Conservation (phyloP, 345 rosid species). For the Euphorbia tirucalli region DNA sequence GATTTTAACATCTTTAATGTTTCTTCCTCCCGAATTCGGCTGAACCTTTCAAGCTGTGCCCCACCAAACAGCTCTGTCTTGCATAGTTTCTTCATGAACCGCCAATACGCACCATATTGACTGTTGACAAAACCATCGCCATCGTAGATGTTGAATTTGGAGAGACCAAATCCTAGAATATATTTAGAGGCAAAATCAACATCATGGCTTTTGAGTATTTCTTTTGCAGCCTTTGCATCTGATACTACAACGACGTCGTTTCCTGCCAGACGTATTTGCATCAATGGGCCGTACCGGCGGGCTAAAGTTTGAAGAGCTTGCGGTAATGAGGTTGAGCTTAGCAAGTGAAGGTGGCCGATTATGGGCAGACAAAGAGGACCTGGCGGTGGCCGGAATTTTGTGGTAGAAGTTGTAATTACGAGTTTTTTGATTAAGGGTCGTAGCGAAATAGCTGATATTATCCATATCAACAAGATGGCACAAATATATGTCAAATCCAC, state of each 20-base stretch:
- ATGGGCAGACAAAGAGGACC: slow-evolving; percentile 46
- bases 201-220: slow-evolving; percentile 52
- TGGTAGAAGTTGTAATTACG: no score
- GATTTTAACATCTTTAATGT: slow-evolving; percentile 37
- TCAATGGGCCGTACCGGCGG: slow-evolving; percentile 53
- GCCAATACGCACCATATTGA: slow-evolving; percentile 65
- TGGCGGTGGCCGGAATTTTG: slow-evolving; percentile 28
- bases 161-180: slow-evolving; percentile 41
- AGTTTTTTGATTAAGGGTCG: no score
- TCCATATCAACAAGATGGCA: no score
- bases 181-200: slow-evolving; percentile 50
- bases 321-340: slow-evolving; percentile 39
- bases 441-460: no score
- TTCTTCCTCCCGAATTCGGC: slow-evolving; percentile 51
- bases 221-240: slow-evolving; percentile 39
- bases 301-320: slow-evolving; percentile 50
- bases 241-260: slow-evolving; percentile 44
- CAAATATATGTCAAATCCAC: no score
- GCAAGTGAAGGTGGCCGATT: slow-evolving; percentile 46
- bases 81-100: slow-evolving; percentile 71
- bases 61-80: slow-evolving; percentile 53
- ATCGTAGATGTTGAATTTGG: slow-evolving; percentile 48
- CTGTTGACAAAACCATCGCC: slow-evolving; percentile 52
- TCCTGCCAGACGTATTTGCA: slow-evolving; percentile 47
- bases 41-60: slow-evolving; percentile 50